phyloP scores from a whole-genome alignment of 2,329 filamentous ascomycete species.

The Hirsutella minnesotensis region DNA sequence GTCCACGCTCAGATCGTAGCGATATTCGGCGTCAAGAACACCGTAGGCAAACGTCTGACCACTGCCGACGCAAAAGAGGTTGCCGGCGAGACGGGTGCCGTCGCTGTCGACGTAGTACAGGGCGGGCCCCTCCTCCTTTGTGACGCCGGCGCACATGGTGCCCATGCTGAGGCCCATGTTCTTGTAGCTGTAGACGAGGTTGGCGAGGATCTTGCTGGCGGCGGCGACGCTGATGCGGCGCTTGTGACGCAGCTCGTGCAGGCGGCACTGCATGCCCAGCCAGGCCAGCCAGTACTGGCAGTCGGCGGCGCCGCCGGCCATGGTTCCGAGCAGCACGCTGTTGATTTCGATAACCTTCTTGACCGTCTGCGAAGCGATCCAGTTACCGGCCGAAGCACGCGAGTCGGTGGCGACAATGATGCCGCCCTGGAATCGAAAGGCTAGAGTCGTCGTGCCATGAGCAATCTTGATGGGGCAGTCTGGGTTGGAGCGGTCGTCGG shows the following conservation, averaged over 20 bases:
- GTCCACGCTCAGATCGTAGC: conserved; percentile 74
- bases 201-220: conserved; percentile 95
- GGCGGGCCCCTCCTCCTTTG: conserved; percentile 86
- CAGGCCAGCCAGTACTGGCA: conserved; percentile 99
- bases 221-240: conserved; percentile 95
- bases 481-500: conserved; percentile 94
- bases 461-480: conserved; percentile 98
- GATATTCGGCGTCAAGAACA: conserved; percentile 91
- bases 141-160: conserved; percentile 97
- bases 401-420: conserved; percentile 99
- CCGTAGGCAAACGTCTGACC: conserved; percentile 99
- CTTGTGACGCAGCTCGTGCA: conserved; percentile 98
- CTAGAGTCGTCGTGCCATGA: conserved; percentile 94
- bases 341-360: conserved; percentile 99
- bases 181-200: conserved; percentile 97
- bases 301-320: conserved; percentile 97
- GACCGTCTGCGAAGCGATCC: conserved; percentile 98
- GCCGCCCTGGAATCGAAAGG: conserved; percentile 95
- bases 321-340: conserved; percentile 83
- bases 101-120: conserved; percentile 97
- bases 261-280: conserved; percentile 96
- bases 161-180: conserved; percentile 98
- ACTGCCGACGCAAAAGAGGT: conserved; percentile 95
- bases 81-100: conserved; percentile 82
- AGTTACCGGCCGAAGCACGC: conserved; percentile 91